Base-by-base conservation (phyloP, 495 filamentous ascomycete genomes). In the Poronia punctata region DNA sequence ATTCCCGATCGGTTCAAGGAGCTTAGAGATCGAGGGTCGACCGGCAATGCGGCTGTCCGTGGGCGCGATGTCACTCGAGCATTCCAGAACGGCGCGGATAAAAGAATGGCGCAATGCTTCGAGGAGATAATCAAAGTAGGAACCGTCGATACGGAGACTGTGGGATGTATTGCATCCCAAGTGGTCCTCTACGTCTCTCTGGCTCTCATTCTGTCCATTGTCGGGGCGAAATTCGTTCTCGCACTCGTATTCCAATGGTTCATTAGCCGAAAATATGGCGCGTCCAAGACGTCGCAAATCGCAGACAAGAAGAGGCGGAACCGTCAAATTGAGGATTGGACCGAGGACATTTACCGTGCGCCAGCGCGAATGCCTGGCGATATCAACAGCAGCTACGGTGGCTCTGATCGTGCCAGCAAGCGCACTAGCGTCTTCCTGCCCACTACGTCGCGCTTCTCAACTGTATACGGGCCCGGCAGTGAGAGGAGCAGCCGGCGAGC, bases 261-360 rank as follows among this genome's bases (percentile, higher is more conserved):
- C 55, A 67, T 95, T 44, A 81, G 82, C 48, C 80, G 80, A 45
- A 81, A 78, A 20, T 89, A 87, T 55, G 90, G 80, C 7, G 84
- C 92, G 0, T 63, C 71, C 19, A 88, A 80, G 53, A 86, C 89
- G 3, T 84, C 80, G 8, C 71, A 76, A 42, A 68, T 71, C 4
- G 73, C 82, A 2, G 80, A 88, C 59, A 71, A 74, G 31, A 86
- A 84, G 56, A 81, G 84, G 57, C 78, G 93, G 30, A 82, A 90
- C 40, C 82, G 86, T 44, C 86, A 97, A 58, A 99, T 99, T 41
- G 93, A 99, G 62, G 90, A 96, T 48, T 99, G 93, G 93, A 83
- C 80, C 9, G 89, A 99, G 45, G 93, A 99, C 50, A 97, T 97
- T 52, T 96, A 97, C 53, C 81, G 87, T 19, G 83, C 88, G 8